A percentile compares a stretch with the other conserved stretches of the same genome.
phyloP scores from a whole-genome alignment of 768 basidiomycete genomes.

The Lentinula sp. region DNA sequence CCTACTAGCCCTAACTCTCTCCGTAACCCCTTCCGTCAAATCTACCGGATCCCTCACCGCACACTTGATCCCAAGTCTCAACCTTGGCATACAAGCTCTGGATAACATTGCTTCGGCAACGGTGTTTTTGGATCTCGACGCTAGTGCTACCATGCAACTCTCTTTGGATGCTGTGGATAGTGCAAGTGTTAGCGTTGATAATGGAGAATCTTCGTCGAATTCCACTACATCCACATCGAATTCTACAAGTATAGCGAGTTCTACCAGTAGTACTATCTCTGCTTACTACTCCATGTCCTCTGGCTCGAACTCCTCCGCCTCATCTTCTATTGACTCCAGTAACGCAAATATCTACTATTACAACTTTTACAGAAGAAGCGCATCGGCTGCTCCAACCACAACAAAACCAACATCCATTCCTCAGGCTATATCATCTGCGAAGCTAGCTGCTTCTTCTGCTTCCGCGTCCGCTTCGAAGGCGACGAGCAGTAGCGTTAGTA shows the following conservation, averaged over 20 bases:
- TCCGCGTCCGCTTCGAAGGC: background rate
- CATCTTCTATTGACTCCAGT: background rate
- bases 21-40: slow-evolving; percentile 3
- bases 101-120: background rate
- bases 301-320: background rate
- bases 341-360: background rate
- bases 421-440: background rate
- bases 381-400: background rate
- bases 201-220: background rate
- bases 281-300: background rate
- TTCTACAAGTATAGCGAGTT: background rate
- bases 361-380: background rate
- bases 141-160: slow-evolving; percentile 1
- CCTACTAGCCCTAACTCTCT: background rate
- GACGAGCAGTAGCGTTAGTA: background rate
- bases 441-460: background rate
- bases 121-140: slow-evolving; percentile 2
- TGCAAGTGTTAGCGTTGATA: background rate
- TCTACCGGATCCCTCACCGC: slow-evolving; percentile 2
- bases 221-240: background rate
- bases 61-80: slow-evolving; percentile 5
- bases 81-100: slow-evolving; percentile 1
- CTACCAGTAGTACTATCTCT: background rate
- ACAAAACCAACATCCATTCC: background rate
- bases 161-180: slow-evolving; percentile 1